These are phyloP conservation scores for Mrakia hoshinonis DNA, from an alignment of 768 basidiomycete species.

Conservation along the genomic window DNA sequence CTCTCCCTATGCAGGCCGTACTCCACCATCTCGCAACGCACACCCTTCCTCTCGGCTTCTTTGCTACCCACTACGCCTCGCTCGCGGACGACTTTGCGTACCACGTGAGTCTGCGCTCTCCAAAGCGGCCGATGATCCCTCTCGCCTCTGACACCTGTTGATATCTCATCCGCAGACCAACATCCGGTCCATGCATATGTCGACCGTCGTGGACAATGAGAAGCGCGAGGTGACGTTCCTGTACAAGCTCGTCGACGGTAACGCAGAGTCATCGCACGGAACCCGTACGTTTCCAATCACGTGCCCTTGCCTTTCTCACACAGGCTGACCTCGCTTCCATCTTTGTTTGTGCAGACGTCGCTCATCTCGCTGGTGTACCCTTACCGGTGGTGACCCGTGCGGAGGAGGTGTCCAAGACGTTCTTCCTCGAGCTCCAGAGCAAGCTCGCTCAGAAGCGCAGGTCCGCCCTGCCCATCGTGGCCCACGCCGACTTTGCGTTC, in stretches of 20 bases:
- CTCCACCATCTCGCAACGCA: slow-evolving; percentile 89
- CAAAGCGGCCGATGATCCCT: too few relatives aligned
- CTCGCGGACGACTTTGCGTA: slow-evolving; percentile 88
- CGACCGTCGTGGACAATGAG: slow-evolving; percentile 83
- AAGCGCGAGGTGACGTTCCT: slow-evolving; percentile 86
- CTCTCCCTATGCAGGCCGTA: slow-evolving; percentile 54
- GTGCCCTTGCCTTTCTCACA: not conserved
- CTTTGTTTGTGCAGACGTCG: slow-evolving; percentile 49
- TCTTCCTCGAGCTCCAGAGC: slow-evolving; percentile 66
- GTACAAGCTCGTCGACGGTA: slow-evolving; percentile 67
- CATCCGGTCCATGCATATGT: slow-evolving; percentile 91
- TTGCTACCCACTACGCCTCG: slow-evolving; percentile 95
- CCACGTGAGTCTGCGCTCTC: too few relatives aligned
- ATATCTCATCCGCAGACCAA: too few relatives aligned
- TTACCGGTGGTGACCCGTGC: slow-evolving; percentile 69
- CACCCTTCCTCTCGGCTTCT: slow-evolving; percentile 83
- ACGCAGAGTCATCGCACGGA: slow-evolving; percentile 40
- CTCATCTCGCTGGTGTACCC: slow-evolving; percentile 87
- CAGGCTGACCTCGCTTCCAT: not conserved
- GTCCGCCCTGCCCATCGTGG: slow-evolving; percentile 60
- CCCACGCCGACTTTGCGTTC: slow-evolving; percentile 85
- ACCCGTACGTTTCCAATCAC: slow-evolving; percentile 35
- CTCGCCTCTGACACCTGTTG: too few relatives aligned
- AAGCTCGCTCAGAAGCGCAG: slow-evolving; percentile 50
- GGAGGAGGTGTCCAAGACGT: slow-evolving; percentile 73